Percentiles rank a stretch among this genome's conserved stretches.
Conservation (phyloP, 192 early-diverging fungal species). For the Entomortierella parvispora region DNA sequence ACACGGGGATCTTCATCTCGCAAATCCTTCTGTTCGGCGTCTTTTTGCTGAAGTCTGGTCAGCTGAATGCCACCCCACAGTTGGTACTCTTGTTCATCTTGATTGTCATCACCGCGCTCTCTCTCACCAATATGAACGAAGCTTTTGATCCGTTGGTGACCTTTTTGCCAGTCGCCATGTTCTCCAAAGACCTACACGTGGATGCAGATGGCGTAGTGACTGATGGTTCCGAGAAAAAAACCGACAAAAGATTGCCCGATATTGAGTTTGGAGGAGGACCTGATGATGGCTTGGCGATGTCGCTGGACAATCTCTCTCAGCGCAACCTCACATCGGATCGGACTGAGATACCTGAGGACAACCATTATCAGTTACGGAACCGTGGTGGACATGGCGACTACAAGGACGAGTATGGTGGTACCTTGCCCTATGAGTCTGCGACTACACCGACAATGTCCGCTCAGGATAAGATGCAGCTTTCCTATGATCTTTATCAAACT, state of each 20-base stretch:
- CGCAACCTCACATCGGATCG: slow-evolving; percentile 4
- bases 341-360: neutral
- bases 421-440: too few species aligned
- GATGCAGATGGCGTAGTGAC: slow-evolving; percentile 37
- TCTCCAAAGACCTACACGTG: slow-evolving; percentile 36
- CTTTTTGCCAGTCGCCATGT: slow-evolving; percentile 57
- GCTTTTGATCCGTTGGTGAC: slow-evolving; percentile 67
- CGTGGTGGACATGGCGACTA: neutral
- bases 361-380: neutral
- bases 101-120: slow-evolving; percentile 58
- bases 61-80: slow-evolving; percentile 53
- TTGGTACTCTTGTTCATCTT: slow-evolving; percentile 57
- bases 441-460: too few species aligned
- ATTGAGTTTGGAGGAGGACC: neutral
- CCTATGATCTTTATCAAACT: too few species aligned
- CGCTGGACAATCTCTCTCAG: slow-evolving; percentile 8
- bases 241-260: neutral
- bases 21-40: slow-evolving; percentile 78
- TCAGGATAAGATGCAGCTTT: too few species aligned
- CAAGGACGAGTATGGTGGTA: neutral
- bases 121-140: slow-evolving; percentile 63
- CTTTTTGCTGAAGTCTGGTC: slow-evolving; percentile 68
- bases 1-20: slow-evolving; percentile 75
- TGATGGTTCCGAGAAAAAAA: slow-evolving; percentile 7
- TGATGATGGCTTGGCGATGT: neutral